phyloP scores from a whole-genome alignment of 768 basidiomycete species.

The Suillus alpinus region DNA sequence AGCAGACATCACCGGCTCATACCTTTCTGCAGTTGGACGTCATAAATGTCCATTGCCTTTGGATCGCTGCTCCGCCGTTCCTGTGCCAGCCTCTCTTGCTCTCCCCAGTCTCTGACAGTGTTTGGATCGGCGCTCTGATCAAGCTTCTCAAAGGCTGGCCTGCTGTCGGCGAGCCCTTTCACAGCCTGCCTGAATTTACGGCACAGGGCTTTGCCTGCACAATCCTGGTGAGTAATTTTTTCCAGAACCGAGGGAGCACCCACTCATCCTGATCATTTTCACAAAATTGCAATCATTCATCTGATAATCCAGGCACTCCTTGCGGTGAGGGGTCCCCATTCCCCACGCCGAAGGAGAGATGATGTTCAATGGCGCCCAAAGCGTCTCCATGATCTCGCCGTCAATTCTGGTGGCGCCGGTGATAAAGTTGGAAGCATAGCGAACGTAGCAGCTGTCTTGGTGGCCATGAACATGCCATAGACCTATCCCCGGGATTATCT shows the following conservation, averaged over 20 bases:
- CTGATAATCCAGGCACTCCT: constrained; percentile 21
- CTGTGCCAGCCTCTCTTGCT: neutral
- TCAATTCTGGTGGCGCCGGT: neutral
- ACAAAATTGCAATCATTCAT: constrained; percentile 23
- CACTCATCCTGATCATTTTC: constrained; percentile 17
- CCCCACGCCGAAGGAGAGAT: neutral
- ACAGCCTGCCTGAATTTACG: neutral
- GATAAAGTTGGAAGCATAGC: constrained; percentile 1
- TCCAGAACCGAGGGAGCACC: neutral
- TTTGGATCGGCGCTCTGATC: neutral
- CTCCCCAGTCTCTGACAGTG: neutral
- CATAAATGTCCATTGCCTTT: constrained; percentile 2
- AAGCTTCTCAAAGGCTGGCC: neutral
- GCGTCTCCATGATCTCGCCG: constrained; percentile 3
- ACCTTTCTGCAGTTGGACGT: neutral
- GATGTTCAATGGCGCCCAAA: neutral
- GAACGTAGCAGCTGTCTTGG: neutral
- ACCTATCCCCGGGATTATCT: constrained; percentile 4
- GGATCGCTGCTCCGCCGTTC: neutral
- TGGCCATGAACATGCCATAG: constrained; percentile 6
- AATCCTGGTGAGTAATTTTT: neutral
- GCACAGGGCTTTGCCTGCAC: neutral
- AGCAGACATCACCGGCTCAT: neutral
- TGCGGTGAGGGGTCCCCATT: neutral
- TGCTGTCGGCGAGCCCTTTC: neutral